Conservation (phyloP, 352 stramenopile species). For the Blastocystis sp. region DNA sequence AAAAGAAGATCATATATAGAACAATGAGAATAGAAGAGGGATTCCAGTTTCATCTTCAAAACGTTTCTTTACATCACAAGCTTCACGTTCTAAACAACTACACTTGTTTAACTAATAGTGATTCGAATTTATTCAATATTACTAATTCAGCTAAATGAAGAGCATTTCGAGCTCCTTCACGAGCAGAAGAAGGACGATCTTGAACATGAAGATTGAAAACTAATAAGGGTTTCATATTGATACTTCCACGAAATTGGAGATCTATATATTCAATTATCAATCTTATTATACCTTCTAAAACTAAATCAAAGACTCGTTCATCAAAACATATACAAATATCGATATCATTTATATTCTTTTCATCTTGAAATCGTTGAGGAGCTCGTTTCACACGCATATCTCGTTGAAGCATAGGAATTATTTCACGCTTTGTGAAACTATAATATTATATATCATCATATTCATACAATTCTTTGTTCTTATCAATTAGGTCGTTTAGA, state of each 20-base stretch:
- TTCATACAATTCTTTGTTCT: conserved; percentile 33
- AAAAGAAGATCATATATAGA: conserved; percentile 53
- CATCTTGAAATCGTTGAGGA: conserved; percentile 53
- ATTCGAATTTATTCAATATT: background rate
- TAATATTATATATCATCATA: background rate
- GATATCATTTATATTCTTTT: conserved; percentile 23
- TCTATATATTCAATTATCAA: conserved; percentile 3
- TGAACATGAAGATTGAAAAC: conserved; percentile 58
- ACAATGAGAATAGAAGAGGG: conserved; percentile 25
- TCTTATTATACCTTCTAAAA: conserved; percentile 19
- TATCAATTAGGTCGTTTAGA: conserved; percentile 43
- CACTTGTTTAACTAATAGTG: conserved; percentile 22
- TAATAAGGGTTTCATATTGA: conserved; percentile 35
- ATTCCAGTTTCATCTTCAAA: conserved; percentile 43
- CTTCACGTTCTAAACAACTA: conserved; percentile 11
- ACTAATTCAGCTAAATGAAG: conserved; percentile 48
- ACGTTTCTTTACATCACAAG: conserved; percentile 17
- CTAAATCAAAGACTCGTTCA: conserved; percentile 41
- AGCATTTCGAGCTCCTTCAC: conserved; percentile 19
- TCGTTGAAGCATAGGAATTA: conserved; percentile 50
- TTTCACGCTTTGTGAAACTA: conserved; percentile 56
- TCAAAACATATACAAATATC: conserved; percentile 66
- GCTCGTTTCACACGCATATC: conserved; percentile 46
- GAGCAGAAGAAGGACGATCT: conserved; percentile 6
- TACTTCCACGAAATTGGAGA: conserved; percentile 15